Conservation (phyloP, 352 stramenopile species). For the Pythium sukuiense region DNA sequence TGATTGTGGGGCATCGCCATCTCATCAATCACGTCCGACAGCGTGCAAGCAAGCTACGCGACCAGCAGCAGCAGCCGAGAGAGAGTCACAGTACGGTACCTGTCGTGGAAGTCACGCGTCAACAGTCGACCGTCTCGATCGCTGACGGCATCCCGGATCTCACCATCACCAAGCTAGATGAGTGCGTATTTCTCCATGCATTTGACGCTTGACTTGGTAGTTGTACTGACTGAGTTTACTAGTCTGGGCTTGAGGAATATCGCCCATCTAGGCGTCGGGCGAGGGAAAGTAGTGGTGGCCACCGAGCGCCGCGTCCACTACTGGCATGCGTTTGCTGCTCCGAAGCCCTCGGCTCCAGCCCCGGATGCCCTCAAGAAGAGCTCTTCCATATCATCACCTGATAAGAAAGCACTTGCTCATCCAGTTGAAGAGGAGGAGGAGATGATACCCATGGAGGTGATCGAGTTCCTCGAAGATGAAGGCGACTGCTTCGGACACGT, state of each 20-base stretch:
- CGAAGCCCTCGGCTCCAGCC: background rate
- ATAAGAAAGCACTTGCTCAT: background rate
- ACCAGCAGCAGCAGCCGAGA: background rate
- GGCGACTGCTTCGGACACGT: constrained; percentile 58
- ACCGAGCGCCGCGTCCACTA: constrained; percentile 28
- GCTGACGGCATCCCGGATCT: constrained; percentile 4
- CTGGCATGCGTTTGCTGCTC: constrained; percentile 19
- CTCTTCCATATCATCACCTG: background rate
- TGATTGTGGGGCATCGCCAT: constrained; percentile 37
- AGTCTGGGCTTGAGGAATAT: constrained; percentile 25
- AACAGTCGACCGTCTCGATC: background rate
- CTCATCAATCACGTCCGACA: constrained; percentile 32
- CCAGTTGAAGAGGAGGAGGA: background rate
- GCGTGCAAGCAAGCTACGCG: background rate
- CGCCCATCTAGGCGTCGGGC: constrained; percentile 23
- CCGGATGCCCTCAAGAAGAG: background rate
- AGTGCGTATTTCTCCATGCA: constrained; percentile 10
- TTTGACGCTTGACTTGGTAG: background rate
- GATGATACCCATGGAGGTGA: background rate
- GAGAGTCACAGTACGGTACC: background rate
- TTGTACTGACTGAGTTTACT: background rate
- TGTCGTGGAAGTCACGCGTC: background rate
- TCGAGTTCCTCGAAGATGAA: constrained; percentile 29
- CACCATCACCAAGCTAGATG: constrained; percentile 15
- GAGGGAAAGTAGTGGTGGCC: constrained; percentile 19